Conservation (phyloP, 2,329 filamentous ascomycete species). For the Exophiala sp. region DNA sequence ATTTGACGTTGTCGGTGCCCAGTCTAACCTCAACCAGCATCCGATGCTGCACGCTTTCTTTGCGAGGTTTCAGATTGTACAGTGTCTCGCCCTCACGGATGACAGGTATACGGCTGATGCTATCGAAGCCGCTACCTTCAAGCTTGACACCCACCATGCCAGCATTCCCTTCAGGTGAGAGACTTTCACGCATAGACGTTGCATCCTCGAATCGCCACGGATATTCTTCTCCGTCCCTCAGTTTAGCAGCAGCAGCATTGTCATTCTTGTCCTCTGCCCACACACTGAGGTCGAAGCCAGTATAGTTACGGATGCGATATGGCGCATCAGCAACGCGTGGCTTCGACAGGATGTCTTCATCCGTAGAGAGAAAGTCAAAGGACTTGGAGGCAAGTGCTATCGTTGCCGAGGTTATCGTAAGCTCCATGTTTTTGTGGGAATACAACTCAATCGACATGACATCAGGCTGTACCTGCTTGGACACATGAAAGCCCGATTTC, state of each 20-base stretch:
- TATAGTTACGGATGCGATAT: constrained; percentile 91
- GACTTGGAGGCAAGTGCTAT: constrained; percentile 93
- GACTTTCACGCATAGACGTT: constrained; percentile 88
- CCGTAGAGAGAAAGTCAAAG: constrained; percentile 77
- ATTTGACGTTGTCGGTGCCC: constrained; percentile 94
- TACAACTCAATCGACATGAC: constrained; percentile 75
- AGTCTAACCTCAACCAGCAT: constrained; percentile 87
- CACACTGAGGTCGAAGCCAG: constrained; percentile 81
- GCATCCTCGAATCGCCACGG: constrained; percentile 98
- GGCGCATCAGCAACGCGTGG: constrained; percentile 86
- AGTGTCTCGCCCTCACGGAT: constrained; percentile 91
- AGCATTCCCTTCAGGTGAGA: constrained; percentile 74
- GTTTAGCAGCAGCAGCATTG: constrained; percentile 60
- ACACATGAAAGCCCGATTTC: constrained; percentile 86
- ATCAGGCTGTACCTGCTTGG: constrained; percentile 68
- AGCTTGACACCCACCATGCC: constrained; percentile 76
- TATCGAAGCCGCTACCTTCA: constrained; percentile 90
- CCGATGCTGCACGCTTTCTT: constrained; percentile 77
- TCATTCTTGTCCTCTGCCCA: constrained; percentile 73
- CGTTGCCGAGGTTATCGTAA: constrained; percentile 86
- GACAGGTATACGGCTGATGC: constrained; percentile 77
- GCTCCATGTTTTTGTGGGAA: constrained; percentile 83
- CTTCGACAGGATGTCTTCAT: constrained; percentile 89
- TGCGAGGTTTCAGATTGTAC: constrained; percentile 81
- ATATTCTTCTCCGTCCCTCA: constrained; percentile 82